phyloP scores from a whole-genome alignment of 1,284 basidiomycete species.

The Volvariella volvacea region DNA sequence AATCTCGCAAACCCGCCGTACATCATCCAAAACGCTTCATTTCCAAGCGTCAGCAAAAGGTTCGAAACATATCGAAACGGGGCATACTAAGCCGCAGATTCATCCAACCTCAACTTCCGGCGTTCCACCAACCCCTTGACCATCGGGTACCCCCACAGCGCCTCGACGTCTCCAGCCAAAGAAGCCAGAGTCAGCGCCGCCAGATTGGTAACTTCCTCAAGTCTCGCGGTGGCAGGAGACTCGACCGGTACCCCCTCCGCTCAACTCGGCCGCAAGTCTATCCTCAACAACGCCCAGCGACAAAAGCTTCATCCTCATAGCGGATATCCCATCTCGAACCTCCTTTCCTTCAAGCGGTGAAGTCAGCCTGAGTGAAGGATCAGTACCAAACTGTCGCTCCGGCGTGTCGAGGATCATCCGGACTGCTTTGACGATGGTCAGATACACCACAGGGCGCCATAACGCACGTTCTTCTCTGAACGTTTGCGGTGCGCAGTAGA shows the following conservation, averaged over 20 bases:
- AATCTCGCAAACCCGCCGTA: slow-evolving; percentile 58
- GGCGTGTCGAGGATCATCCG: slow-evolving; percentile 70
- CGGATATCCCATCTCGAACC: slow-evolving; percentile 40
- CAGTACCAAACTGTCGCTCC: slow-evolving; percentile 46
- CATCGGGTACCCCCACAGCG: slow-evolving; percentile 63
- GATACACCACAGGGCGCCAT: slow-evolving; percentile 77
- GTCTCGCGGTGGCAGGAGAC: slow-evolving; percentile 11
- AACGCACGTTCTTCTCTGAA: slow-evolving; percentile 64
- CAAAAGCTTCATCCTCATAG: slow-evolving; percentile 49
- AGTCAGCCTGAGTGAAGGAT: slow-evolving; percentile 12
- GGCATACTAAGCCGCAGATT: slow-evolving; percentile 69
- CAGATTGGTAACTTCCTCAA: slow-evolving; percentile 37
- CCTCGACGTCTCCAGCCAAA: slow-evolving; percentile 43
- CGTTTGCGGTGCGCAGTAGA: slow-evolving; percentile 64
- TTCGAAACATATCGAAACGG: slow-evolving; percentile 6
- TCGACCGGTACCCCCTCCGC: slow-evolving; percentile 41
- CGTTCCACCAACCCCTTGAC: slow-evolving; percentile 48
- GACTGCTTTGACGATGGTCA: slow-evolving; percentile 74
- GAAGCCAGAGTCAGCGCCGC: slow-evolving; percentile 48
- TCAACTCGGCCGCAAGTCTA: slow-evolving; percentile 59
- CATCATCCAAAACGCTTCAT: slow-evolving; percentile 60
- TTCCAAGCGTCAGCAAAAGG: slow-evolving; percentile 1
- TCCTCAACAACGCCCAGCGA: slow-evolving; percentile 63
- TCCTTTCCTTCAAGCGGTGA: slow-evolving; percentile 17
- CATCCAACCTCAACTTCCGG: slow-evolving; percentile 62